A percentile compares a stretch with the other conserved stretches of the same genome.
Evolutionary conservation across 106 monocot species (phyloP).

Genomic region (Dendrobium huoshanense): DNA sequence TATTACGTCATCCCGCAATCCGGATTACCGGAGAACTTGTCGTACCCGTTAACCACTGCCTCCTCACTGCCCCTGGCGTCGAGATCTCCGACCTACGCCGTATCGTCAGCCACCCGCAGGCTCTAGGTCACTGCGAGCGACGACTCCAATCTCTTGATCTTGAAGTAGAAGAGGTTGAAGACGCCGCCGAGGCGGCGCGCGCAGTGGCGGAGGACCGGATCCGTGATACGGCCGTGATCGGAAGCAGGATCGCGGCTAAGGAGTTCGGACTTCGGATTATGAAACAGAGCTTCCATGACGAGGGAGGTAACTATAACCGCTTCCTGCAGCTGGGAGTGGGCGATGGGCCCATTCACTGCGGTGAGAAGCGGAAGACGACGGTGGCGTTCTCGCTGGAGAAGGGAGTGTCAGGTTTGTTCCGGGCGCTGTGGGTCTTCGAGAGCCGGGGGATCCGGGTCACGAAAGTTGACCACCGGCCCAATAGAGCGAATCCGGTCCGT

Average conservation of each 20-base stretch:
- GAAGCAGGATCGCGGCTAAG: constrained; percentile 46
- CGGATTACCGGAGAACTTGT: constrained; percentile 49
- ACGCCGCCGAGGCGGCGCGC: constrained; percentile 48
- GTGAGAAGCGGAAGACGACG: constrained; percentile 35
- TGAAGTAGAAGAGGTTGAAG: constrained; percentile 41
- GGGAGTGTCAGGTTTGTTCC: constrained; percentile 48
- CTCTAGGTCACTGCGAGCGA: constrained; percentile 42
- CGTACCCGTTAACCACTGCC: constrained; percentile 70
- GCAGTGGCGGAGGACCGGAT: constrained; percentile 38
- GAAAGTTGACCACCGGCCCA: constrained; percentile 61
- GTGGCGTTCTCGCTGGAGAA: constrained; percentile 57
- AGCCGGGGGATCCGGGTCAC: constrained; percentile 33
- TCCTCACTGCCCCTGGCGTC: constrained; percentile 27
- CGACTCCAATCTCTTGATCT: constrained; percentile 29
- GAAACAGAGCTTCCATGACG: constrained; percentile 49
- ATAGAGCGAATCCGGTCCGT: constrained; percentile 43
- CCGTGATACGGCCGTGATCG: constrained; percentile 51
- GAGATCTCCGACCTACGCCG: constrained; percentile 22
- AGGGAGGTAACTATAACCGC: constrained; percentile 39
- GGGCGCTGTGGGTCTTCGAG: constrained; percentile 57
- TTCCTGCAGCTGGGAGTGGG: constrained; percentile 40
- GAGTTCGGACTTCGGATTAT: constrained; percentile 55
- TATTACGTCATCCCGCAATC: constrained; percentile 49
- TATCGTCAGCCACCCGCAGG: constrained; percentile 64
- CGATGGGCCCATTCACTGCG: not conserved